Evolutionary conservation across 768 basidiomycete species (phyloP), one percentile per base, ranked within the genome.

Genomic region (Megacollybia marginata): DNA sequence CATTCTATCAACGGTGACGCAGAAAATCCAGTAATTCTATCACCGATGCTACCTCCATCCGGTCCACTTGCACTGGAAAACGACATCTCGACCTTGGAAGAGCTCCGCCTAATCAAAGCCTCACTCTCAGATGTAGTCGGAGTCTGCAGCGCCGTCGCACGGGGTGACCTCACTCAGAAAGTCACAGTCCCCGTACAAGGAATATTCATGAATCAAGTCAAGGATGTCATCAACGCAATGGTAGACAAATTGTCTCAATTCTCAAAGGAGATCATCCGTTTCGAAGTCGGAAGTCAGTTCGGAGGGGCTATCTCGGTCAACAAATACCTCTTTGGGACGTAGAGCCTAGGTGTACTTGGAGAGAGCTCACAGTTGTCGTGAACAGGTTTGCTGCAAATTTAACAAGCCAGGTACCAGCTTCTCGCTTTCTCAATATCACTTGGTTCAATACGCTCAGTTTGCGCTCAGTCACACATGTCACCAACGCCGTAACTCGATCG

Each of bases 311-410:
- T 78, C 72, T 92, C 47, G 89, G 90, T 44, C 88, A 88, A 10
- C 89, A 92, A 59, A 90, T 90, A 19, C 73, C 85, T 52, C 92
- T 94, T 13, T 65, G 87, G 28, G 89, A 90, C 51, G 91, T 92
- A 28, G 23, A 28, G 23, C 23, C 23, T 46, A 88, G 92, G 70
- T 92, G 91, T 20, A 88, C 87, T n/a, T 91, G 88, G 88, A 76
- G 83, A 38, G 85, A 91, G 64, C 67, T 90, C 49, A 91, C 88
- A 0, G 84, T 81, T 52, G 85, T 87, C 72, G 77, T 80, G 50
- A 79, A 79, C 65, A 71, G 73, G 46, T 76, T 79, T 74, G 76
- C 75, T 56, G 69, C 73, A 13, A 79, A 75, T 56, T 64, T 80
- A 59, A 80, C 79, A 46, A 72, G 74, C 57, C 78, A 80, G 69